Evolutionary conservation across 352 stramenopile species (phyloP).

Genomic region (Phytophthora idaei): DNA sequence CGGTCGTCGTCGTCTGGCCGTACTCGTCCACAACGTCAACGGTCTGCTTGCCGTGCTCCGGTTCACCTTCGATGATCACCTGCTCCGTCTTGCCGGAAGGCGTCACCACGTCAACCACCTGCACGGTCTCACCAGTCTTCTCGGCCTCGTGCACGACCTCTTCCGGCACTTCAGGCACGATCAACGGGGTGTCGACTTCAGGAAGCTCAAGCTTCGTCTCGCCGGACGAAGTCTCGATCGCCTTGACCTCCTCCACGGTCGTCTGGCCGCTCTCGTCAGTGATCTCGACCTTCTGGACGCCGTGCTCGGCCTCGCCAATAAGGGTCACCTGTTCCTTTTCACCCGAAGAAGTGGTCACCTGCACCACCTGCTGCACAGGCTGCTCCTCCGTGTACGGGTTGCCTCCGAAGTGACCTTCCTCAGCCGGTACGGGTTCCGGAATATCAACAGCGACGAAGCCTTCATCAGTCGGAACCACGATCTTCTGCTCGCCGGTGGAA

Average conservation of each 20-base stretch:
- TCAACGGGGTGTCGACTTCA: conserved; percentile 4
- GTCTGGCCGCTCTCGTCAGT: background rate
- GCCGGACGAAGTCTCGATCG: conserved; percentile 6
- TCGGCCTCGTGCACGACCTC: background rate
- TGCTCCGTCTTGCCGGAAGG: background rate
- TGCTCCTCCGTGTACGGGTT: background rate
- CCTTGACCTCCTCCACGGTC: conserved; percentile 1
- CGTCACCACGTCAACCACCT: conserved; percentile 1
- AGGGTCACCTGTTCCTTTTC: conserved; percentile 1
- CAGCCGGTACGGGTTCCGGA: background rate
- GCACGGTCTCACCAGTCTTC: background rate
- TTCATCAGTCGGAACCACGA: background rate
- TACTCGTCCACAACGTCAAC: background rate
- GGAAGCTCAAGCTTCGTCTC: conserved; percentile 15
- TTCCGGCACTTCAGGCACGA: conserved; percentile 6
- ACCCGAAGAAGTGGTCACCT: background rate
- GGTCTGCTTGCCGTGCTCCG: conserved; percentile 3
- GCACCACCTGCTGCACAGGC: background rate
- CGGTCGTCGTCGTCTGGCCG: background rate
- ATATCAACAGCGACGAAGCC: background rate
- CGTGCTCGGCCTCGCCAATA: conserved; percentile 7
- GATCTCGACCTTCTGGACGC: conserved; percentile 14
- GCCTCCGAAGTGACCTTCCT: background rate
- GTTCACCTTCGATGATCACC: background rate
- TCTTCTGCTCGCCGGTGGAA: background rate